Evolutionary conservation across 2,329 filamentous ascomycete genomes (phyloP).

Genomic region (Ophiostoma novo-ulmi): DNA sequence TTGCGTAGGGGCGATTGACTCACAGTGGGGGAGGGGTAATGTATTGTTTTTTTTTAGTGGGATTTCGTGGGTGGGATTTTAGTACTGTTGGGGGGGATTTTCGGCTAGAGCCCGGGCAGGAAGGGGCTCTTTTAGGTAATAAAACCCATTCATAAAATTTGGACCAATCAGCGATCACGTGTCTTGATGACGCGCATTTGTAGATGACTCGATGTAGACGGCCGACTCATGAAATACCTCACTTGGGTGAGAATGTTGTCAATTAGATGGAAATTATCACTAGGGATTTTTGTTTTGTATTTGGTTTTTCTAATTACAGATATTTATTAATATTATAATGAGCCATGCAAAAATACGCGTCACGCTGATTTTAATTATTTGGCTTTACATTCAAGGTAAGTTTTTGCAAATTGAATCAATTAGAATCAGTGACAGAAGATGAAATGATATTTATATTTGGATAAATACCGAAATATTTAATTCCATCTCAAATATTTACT

Average conservation of each 20-base stretch:
- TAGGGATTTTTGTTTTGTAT: not conserved
- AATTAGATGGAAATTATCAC: not conserved
- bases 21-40: conserved; percentile 5
- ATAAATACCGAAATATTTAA: no score
- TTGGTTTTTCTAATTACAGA: not conserved
- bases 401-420: no score
- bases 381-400: no score
- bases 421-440: no score
- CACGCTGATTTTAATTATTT: no score
- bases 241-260: not conserved
- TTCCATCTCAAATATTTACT: no score
- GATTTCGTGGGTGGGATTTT: not conserved
- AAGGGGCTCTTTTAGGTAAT: not conserved
- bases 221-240: not conserved
- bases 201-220: not conserved
- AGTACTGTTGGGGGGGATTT: not conserved
- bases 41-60: not conserved
- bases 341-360: no score
- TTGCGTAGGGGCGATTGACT: not conserved
- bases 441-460: no score
- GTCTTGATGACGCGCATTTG: not conserved
- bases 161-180: not conserved
- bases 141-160: not conserved
- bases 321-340: no score
- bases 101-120: not conserved